Evolutionary conservation across 169 alveolate genomes (phyloP), one percentile per base, ranked within the genome.

Genomic region (Babesia ovis): DNA sequence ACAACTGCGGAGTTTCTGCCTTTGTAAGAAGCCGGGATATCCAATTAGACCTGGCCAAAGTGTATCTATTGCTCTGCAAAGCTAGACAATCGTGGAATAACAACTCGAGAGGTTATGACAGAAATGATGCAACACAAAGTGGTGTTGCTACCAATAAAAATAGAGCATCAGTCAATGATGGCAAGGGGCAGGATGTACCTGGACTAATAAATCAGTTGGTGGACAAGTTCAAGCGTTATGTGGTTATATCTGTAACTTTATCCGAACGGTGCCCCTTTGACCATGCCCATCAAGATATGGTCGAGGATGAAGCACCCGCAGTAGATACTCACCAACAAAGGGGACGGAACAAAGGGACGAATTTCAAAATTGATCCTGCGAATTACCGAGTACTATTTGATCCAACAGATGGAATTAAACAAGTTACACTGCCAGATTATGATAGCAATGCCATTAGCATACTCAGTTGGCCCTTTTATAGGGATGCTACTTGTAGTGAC

Each of bases 391-490:
- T 5, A n/a, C 20, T 64, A 4, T 27, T 16, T 23, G 74, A 56
- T 23, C n/a, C 14, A 8, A 14, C 74, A 4, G 74, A 64, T 8
- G 18, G 29, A 25, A 45, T 32, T 20, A 32, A 6, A 4, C 61
- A 64, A 8, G 61, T 43, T 5, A 25, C 11, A 22, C 5, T 32
- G 2, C 34, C 61, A 8, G 51, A 23, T 5, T 39, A 4, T 14
- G 59, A 48, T 31, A 14, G 16, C 0, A 48, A 64, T 22, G 39
- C 27, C 9, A 56, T 50, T 32, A 64, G 61, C 27, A 67, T 59
- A 8, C 23, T 79, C 34, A 46, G 61, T 27, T 79, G 87, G 87
- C 59, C 76, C 8, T 79, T 79, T 41, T 79, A 69, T 58, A 56
- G 77, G 42, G 79, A 70, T 12, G 73, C 84, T 4, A 79, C 34